Percentiles rank a stretch among this genome's conserved stretches.
phyloP scores from a whole-genome alignment of 2,329 filamentous ascomycete genomes.

The Blumeriella jaapii region DNA sequence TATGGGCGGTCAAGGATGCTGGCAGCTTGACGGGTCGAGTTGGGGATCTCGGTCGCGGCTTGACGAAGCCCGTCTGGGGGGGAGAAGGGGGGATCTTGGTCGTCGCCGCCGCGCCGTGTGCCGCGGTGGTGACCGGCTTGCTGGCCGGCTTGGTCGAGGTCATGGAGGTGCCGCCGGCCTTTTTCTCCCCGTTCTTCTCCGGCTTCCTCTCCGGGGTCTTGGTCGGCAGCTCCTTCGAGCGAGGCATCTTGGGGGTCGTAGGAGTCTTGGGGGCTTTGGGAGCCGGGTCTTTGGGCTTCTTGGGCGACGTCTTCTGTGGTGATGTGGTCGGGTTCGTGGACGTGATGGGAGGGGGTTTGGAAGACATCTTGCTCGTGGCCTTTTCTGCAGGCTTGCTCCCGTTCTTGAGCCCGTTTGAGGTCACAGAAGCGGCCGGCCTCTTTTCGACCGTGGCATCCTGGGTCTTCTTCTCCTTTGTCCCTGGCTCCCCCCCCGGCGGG shows the following conservation, averaged over 20 bases:
- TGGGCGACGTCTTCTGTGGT: constrained; percentile 25
- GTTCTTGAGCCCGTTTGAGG: constrained; percentile 14
- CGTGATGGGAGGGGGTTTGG: constrained; percentile 19
- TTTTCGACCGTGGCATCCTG: constrained; percentile 11
- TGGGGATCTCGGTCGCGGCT: constrained; percentile 54
- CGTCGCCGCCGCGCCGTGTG: constrained; percentile 16
- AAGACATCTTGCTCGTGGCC: constrained; percentile 6
- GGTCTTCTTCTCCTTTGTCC: constrained; percentile 15
- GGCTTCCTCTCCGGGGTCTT: constrained; percentile 20
- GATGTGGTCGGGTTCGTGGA: constrained; percentile 15
- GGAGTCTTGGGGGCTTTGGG: constrained; percentile 32
- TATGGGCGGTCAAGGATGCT: constrained; percentile 56
- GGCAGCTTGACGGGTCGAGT: constrained; percentile 58
- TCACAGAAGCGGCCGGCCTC: no score
- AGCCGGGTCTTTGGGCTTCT: constrained; percentile 24
- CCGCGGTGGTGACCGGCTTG: constrained; percentile 17
- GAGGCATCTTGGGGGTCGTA: constrained; percentile 25
- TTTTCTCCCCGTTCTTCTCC: constrained; percentile 15
- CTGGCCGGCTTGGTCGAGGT: constrained; percentile 14
- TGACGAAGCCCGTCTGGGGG: constrained; percentile 33
- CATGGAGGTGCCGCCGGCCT: constrained; percentile 12
- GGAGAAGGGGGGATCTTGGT: constrained; percentile 22
- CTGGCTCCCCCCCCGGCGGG: constrained; percentile 18
- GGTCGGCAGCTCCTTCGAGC: constrained; percentile 20
- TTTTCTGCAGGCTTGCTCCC: constrained; percentile 13